Evolutionary conservation across 306 rosid genomes (phyloP).

Genomic region (Dryas alaskensis): DNA sequence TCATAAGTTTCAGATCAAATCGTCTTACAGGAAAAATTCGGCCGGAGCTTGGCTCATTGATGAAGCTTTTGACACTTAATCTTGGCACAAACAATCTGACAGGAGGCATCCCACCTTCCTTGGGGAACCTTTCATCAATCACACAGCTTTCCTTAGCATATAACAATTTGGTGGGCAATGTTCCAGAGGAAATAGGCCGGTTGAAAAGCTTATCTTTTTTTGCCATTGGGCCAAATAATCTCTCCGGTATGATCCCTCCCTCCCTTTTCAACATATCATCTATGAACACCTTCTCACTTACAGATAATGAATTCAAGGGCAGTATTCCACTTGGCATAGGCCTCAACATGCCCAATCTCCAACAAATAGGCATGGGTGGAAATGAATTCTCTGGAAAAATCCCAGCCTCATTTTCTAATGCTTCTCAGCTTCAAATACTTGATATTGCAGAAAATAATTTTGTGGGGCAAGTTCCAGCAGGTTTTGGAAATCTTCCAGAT

Average conservation of each 20-base stretch:
- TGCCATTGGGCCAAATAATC: background rate
- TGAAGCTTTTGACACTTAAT: slow-evolving; percentile 10
- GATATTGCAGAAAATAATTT: background rate
- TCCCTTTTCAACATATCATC: slow-evolving; percentile 41
- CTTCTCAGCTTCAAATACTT: slow-evolving; percentile 5
- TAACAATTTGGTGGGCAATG: slow-evolving; percentile 26
- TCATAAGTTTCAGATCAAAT: background rate
- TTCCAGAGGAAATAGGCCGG: slow-evolving; percentile 32
- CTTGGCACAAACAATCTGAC: slow-evolving; percentile 15
- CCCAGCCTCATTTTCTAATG: slow-evolving; percentile 36
- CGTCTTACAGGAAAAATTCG: slow-evolving; percentile 25
- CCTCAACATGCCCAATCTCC: slow-evolving; percentile 32
- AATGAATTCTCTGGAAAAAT: slow-evolving; percentile 35
- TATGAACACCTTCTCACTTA: background rate
- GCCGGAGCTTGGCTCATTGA: slow-evolving; percentile 9
- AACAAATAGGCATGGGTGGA: background rate
- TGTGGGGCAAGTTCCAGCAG: slow-evolving; percentile 22
- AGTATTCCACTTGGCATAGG: slow-evolving; percentile 39
- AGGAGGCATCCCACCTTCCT: slow-evolving; percentile 32
- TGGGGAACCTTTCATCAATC: slow-evolving; percentile 41
- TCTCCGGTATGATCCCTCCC: slow-evolving; percentile 32
- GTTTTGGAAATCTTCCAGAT: slow-evolving; percentile 18
- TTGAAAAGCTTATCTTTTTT: background rate
- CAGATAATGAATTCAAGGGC: slow-evolving; percentile 8
- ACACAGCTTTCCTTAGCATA: fast-evolving